A percentile compares a stretch with the other conserved stretches of the same genome.
These are phyloP conservation scores for Talaromyces amestolkiae DNA, from an alignment of 2,329 filamentous ascomycete species.

Conservation along the genomic window DNA sequence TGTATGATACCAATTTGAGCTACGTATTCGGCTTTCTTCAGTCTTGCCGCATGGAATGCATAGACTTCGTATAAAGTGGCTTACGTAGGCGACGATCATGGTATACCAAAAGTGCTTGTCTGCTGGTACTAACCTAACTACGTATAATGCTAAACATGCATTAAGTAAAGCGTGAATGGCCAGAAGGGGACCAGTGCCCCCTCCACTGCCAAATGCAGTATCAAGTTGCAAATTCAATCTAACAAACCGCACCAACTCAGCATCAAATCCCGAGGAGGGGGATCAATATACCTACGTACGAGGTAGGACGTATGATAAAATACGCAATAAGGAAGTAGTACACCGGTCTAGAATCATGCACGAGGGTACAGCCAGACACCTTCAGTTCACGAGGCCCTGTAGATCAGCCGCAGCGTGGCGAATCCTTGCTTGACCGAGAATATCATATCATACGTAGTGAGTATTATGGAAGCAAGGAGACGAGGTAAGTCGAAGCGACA, in stretches of 20 bases:
- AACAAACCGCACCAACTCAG: neutral
- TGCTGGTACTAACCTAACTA: neutral
- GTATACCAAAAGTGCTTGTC: neutral
- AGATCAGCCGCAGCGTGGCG: constrained; percentile 16
- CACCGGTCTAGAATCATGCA: constrained; percentile 11
- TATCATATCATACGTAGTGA: neutral
- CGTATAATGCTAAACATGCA: neutral
- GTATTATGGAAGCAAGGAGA: neutral
- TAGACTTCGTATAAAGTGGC: neutral
- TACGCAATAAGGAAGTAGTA: neutral
- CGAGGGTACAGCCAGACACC: neutral
- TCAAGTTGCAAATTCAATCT: neutral
- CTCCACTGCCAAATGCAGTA: neutral
- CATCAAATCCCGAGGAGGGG: constrained; percentile 2
- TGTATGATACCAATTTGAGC: constrained; percentile 5
- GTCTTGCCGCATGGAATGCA: no score
- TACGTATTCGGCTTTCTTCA: neutral
- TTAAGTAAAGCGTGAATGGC: neutral
- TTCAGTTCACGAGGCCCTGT: constrained; percentile 11
- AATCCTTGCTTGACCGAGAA: neutral
- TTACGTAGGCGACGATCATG: constrained; percentile 6
- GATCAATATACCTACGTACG: neutral
- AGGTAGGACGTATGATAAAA: neutral
- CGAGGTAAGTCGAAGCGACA: constrained; percentile 1
- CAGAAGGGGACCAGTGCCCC: neutral